A percentile compares a stretch with the other conserved stretches of the same genome.
phyloP scores from a whole-genome alignment of 192 early-diverging fungal species.

The Linnemannia zychae region DNA sequence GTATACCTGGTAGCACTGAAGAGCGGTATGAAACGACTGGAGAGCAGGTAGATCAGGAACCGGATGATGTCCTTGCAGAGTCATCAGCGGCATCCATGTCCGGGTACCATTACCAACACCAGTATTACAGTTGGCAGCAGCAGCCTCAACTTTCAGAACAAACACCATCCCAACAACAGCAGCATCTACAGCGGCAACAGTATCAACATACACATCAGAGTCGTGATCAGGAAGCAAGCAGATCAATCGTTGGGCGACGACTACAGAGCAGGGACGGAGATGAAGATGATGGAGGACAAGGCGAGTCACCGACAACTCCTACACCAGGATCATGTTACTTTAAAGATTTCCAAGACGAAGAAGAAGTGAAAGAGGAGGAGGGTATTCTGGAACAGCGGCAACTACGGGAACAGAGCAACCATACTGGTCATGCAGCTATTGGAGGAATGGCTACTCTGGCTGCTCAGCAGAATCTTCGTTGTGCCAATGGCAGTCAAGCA shows the following conservation, averaged over 20 bases:
- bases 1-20: no score
- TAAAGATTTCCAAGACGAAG: not conserved
- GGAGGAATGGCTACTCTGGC: not conserved
- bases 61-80: not conserved
- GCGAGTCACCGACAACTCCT: not conserved
- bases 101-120: not conserved
- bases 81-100: no score
- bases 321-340: conserved; percentile 20
- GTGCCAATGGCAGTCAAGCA: no score
- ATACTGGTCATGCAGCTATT: not conserved
- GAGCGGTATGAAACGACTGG: no score
- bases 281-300: not conserved
- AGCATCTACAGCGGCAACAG: not conserved
- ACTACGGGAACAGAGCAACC: no score
- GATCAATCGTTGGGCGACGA: not conserved
- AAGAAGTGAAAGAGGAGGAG: not conserved
- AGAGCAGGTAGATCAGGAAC: not conserved
- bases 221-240: not conserved
- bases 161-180: no score
- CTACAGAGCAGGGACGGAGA: not conserved
- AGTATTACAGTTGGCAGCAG: not conserved
- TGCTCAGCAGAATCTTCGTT: not conserved
- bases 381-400: not conserved
- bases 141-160: no score
- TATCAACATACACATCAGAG: not conserved